A percentile compares a stretch with the other conserved stretches of the same genome.
Evolutionary conservation across 352 stramenopile species (phyloP).

Genomic region (Globisporangium mamillatum): DNA sequence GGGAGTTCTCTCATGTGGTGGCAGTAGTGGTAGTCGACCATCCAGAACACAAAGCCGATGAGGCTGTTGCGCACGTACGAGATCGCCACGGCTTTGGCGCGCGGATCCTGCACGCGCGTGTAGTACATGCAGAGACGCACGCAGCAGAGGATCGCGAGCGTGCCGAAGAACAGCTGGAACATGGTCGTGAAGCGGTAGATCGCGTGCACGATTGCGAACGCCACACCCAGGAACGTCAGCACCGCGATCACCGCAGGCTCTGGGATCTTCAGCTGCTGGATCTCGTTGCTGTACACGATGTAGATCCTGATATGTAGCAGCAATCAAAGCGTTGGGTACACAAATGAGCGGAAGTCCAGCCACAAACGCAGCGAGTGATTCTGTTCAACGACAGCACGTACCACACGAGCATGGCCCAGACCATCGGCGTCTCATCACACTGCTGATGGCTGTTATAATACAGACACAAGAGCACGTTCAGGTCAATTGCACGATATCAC

Average conservation of each 20-base stretch:
- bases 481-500: not conserved
- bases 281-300: conserved; percentile 81
- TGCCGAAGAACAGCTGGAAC: conserved; percentile 77
- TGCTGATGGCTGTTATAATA: conserved; percentile 48
- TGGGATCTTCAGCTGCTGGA: conserved; percentile 43
- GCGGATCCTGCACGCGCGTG: conserved; percentile 47
- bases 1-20: conserved; percentile 46
- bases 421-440: conserved; percentile 84
- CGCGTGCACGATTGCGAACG: conserved; percentile 68
- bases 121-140: conserved; percentile 63
- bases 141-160: conserved; percentile 48
- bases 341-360: not conserved
- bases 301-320: conserved; percentile 44
- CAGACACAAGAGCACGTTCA: not conserved
- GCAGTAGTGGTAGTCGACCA: conserved; percentile 85
- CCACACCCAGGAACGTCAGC: conserved; percentile 51
- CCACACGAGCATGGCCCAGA: conserved; percentile 79
- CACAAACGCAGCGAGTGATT: not conserved
- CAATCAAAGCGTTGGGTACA: not conserved
- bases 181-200: conserved; percentile 76
- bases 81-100: conserved; percentile 48
- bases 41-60: conserved; percentile 65
- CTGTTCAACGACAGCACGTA: conserved; percentile 12
- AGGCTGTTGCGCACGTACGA: conserved; percentile 65
- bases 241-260: conserved; percentile 40